Evolutionary conservation across 257 asterid species (phyloP), one percentile per base, ranked within the genome.

Genomic region (Ilex asprella): DNA sequence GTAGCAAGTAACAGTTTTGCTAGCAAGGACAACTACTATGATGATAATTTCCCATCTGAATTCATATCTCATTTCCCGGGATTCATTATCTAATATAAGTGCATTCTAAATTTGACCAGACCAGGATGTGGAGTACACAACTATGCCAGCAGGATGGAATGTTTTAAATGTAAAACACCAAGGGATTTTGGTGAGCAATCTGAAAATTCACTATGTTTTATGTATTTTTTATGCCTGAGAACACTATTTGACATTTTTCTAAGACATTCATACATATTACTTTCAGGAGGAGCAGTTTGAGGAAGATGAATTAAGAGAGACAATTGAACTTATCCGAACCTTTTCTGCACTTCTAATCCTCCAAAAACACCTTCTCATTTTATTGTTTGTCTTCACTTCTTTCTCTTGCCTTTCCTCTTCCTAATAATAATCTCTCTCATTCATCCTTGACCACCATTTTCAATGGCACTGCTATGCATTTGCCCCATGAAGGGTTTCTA

Each of bases 81-180:
- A 7, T 35, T 35, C 41, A 0, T 35, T 35, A 5, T 49, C 16
- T 49, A 49, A 49, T 49, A 15, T 49, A 3, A 49, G 6, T n/a
- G 14, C 16, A 15, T 12, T 49, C 16, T 12, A 3, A 4, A 6
- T 6, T 49, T n/a, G 3, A 6, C 54, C 78, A 72, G 81, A 44
- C 13, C 39, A 13, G 79, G 79, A 62, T 76, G 82, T 29, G 75
- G 76, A 16, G 55, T 59, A 67, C 82, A 76, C 68, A 76, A 76
- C 35, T 76, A 76, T 4, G 82, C 82, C 30, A 68, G 78, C 73
- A 72, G 82, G 73, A 39, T 58, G 70, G 82, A 76, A 62, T 72
- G 82, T 46, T 76, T 47, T 3, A 76, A 76, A 61, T 76, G 82
- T 78, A 72, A 65, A 65, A 65, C 76, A 30, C 73, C 76, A 0